Conservation (phyloP, 371 early-diverging fungal species). For the Mortierella sp. region DNA sequence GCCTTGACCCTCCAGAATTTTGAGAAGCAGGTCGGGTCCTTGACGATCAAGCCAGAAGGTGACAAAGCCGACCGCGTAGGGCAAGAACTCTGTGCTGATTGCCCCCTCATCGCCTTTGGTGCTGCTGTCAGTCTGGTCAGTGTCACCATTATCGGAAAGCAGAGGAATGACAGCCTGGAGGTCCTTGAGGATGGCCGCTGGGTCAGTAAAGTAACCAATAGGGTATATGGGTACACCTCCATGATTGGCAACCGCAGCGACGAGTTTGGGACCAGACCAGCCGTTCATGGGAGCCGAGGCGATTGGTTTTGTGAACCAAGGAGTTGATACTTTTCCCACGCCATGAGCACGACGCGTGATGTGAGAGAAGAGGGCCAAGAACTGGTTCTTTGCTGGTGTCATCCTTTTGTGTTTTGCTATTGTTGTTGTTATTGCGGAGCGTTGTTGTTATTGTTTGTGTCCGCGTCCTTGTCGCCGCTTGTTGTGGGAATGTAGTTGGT, state of each 20-base stretch:
- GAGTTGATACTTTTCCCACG: neutral
- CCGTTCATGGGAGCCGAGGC: conserved; percentile 51
- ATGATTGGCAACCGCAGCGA: conserved; percentile 49
- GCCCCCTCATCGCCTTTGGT: neutral
- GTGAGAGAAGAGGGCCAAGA: conserved; percentile 5
- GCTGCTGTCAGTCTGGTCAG: neutral
- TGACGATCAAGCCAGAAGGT: conserved; percentile 55
- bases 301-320: conserved; percentile 30
- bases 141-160: conserved; percentile 13
- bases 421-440: neutral
- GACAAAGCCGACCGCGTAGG: conserved; percentile 59
- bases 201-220: conserved; percentile 47
- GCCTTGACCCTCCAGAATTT: conserved; percentile 32
- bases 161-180: conserved; percentile 21
- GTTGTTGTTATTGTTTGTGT: neutral
- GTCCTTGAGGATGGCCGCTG: conserved; percentile 35
- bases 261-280: conserved; percentile 46
- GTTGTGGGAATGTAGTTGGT: too few relatives aligned
- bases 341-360: neutral
- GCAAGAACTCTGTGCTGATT: conserved; percentile 21
- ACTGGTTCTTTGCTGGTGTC: conserved; percentile 1
- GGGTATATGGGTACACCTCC: conserved; percentile 46
- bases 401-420: neutral
- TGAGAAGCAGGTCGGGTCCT: conserved; percentile 33
- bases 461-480: neutral